phyloP scores from a whole-genome alignment of 164 flowering plant genomes.

The Buxus sempervirens region DNA sequence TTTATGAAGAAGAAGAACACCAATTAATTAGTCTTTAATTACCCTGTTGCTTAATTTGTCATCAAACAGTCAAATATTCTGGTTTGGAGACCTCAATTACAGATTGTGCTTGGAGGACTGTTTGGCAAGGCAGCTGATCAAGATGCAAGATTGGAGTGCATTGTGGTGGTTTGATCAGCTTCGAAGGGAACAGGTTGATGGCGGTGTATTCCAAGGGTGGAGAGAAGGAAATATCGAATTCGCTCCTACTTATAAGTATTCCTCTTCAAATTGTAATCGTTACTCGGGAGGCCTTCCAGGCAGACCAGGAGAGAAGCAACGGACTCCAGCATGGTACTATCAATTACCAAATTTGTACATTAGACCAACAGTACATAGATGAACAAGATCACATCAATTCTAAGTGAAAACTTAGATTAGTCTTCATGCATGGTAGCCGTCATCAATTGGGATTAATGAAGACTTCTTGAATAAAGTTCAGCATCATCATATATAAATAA shows the following conservation, averaged over 20 bases:
- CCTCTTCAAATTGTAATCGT: slow-evolving; percentile 44
- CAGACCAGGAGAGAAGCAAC: slow-evolving; percentile 63
- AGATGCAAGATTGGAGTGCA: slow-evolving; percentile 57
- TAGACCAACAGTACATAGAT: too few species aligned
- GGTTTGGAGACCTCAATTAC: slow-evolving; percentile 87
- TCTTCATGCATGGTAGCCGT: too few species aligned
- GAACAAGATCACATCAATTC: too few species aligned
- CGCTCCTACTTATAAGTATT: slow-evolving; percentile 84
- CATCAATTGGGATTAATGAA: too few species aligned
- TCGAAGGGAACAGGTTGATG: slow-evolving; percentile 47
- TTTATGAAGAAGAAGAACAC: too few species aligned
- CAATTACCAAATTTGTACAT: neutral
- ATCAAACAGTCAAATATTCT: slow-evolving; percentile 65
- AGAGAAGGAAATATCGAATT: slow-evolving; percentile 67
- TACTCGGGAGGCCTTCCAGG: slow-evolving; percentile 58
- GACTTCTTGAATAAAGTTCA: too few species aligned
- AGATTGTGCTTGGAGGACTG: slow-evolving; percentile 57
- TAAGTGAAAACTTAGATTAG: too few species aligned
- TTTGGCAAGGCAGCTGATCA: slow-evolving; percentile 55
- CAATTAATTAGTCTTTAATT: too few species aligned
- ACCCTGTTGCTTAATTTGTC: neutral
- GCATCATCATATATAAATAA: too few species aligned
- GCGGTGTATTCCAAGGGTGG: slow-evolving; percentile 86
- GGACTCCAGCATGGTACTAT: slow-evolving; percentile 82
- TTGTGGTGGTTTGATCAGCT: slow-evolving; percentile 70